phyloP scores from a whole-genome alignment of 2,329 filamentous ascomycete genomes.

The Penicillium italicum region DNA sequence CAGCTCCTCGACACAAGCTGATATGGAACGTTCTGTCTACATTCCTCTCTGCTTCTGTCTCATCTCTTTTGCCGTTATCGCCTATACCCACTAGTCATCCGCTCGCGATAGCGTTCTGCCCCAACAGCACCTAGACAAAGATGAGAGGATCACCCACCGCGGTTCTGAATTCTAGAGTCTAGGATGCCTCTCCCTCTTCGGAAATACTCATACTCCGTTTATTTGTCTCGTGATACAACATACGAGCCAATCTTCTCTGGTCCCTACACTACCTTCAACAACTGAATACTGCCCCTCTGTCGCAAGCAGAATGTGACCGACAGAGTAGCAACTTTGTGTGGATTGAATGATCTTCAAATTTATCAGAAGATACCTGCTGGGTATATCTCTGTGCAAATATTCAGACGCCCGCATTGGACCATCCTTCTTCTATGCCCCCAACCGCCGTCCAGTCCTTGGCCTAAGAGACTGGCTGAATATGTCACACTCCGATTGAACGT shows the following conservation, averaged over 20 bases:
- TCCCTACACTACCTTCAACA: neutral
- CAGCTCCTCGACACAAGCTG: conserved; percentile 9
- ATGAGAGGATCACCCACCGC: neutral
- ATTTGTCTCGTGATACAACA: neutral
- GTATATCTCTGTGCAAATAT: neutral
- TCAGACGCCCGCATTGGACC: neutral
- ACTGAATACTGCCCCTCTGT: neutral
- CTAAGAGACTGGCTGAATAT: neutral
- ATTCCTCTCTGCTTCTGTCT: conserved; percentile 38
- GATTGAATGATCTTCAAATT: neutral
- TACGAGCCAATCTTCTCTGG: neutral
- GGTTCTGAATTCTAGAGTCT: neutral
- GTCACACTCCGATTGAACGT: neutral
- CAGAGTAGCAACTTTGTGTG: neutral
- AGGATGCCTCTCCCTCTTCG: neutral
- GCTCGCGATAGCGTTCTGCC: conserved; percentile 1
- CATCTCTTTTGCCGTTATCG: conserved; percentile 38
- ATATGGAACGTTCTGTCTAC: conserved; percentile 36
- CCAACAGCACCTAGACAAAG: neutral
- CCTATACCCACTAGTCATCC: conserved; percentile 30
- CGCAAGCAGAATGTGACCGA: neutral
- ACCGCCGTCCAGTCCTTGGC: neutral
- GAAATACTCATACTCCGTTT: neutral
- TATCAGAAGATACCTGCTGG: neutral
- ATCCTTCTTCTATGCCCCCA: neutral